A percentile compares a stretch with the other conserved stretches of the same genome.
Evolutionary conservation across 345 rosid genomes (phyloP).

Genomic region (Lepidium africanum): DNA sequence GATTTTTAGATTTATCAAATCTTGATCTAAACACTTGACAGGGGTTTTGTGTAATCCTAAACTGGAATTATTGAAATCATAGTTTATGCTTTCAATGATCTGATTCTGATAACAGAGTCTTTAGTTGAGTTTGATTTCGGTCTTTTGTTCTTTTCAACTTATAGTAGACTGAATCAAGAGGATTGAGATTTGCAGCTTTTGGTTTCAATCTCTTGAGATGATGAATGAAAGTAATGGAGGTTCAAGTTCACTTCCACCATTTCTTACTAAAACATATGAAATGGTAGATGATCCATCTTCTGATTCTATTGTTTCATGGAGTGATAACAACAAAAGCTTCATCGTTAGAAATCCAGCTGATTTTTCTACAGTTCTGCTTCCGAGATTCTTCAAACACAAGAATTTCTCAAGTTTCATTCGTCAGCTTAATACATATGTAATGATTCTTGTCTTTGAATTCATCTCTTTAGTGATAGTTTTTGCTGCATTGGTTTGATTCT

Average conservation of each 20-base stretch:
- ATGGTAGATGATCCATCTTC: constrained; percentile 85
- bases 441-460: neutral
- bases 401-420: constrained; percentile 96
- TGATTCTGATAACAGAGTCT: neutral
- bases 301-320: constrained; percentile 75
- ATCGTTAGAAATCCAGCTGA: constrained; percentile 71
- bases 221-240: constrained; percentile 78
- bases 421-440: constrained; percentile 94
- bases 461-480: neutral
- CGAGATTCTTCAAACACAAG: constrained; percentile 81
- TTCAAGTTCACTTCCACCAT: constrained; percentile 79
- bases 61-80: neutral
- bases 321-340: constrained; percentile 57
- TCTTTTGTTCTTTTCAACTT: neutral
- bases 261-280: constrained; percentile 74
- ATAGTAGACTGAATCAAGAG: neutral
- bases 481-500: neutral
- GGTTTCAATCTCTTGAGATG: neutral
- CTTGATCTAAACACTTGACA: neutral
- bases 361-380: constrained; percentile 69
- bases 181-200: neutral
- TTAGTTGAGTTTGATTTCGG: neutral
- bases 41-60: neutral
- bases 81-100: neutral
- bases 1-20: neutral